These are phyloP conservation scores for Cercospora sp. DNA, from an alignment of 2,329 filamentous ascomycete genomes.

Conservation along the genomic window DNA sequence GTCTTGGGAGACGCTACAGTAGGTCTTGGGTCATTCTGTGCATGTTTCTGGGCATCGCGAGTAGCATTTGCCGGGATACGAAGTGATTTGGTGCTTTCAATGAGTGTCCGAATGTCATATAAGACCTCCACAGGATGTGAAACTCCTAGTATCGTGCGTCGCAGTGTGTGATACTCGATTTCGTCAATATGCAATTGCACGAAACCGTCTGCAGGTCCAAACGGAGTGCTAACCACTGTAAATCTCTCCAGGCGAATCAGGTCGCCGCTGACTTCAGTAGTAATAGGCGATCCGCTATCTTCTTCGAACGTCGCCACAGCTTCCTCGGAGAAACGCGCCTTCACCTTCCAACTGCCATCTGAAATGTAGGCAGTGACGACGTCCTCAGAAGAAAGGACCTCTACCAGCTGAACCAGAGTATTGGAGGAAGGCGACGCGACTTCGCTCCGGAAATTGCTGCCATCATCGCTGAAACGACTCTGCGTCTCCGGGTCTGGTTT, in stretches of 20 bases:
- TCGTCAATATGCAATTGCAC: constrained; percentile 33
- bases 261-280: constrained; percentile 30
- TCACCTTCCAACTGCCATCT: constrained; percentile 32
- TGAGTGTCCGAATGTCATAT: constrained; percentile 19
- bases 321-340: constrained; percentile 29
- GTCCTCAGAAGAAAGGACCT: constrained; percentile 24
- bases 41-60: constrained; percentile 5
- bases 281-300: constrained; percentile 28
- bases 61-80: constrained; percentile 13
- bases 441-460: constrained; percentile 36
- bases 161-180: constrained; percentile 32
- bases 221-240: constrained; percentile 33
- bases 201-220: constrained; percentile 29
- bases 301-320: constrained; percentile 29
- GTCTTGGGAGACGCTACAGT: background rate
- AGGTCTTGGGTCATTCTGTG: background rate
- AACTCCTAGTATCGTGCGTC: constrained; percentile 28
- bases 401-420: constrained; percentile 23
- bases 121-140: constrained; percentile 27
- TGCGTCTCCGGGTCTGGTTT: constrained; percentile 32
- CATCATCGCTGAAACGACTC: constrained; percentile 33
- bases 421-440: constrained; percentile 13
- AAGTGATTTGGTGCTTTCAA: constrained; percentile 28
- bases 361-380: constrained; percentile 26
- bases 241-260: constrained; percentile 28